Evolutionary conservation across 495 filamentous ascomycete genomes (phyloP), one percentile per base, ranked within the genome.

Genomic region (Platismatia glauca): DNA sequence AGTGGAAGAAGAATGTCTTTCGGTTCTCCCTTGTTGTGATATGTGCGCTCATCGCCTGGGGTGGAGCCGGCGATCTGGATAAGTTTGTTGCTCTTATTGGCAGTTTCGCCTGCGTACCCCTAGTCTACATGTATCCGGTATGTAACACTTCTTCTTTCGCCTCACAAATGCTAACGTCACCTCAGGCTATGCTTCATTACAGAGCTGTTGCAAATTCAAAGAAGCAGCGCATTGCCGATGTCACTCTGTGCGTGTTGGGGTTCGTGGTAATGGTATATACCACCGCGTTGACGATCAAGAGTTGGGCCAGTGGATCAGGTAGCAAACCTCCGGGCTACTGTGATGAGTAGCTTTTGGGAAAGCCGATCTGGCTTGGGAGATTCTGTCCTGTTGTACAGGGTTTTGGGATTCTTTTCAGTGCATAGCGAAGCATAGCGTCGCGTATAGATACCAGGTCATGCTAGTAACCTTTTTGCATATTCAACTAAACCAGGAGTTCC

Each of bases 1-100:
- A 98, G 76, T 97, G 93, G 93, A 86, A 95, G 80, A 98, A 98
- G 84, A 98, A 98, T 67, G 77, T 85, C 59, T 97, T 94, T 78
- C 87, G 94, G 39, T 97, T 97, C 76, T 84, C 91, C 68, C 82
- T 96, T 46, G 94, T 97, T 59, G 81, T 88, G 66, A 70, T 91
- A 38, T 97, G 92, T 70, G 89, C 91, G 4, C 68, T 88, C 46
- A 86, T 97, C 65, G 91, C 91, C 1, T 97, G 91, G 91, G 84
- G 84, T 62, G 94, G 94, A 59, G 91, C 94, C 6, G 88, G 89
- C 66, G 87, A 97, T 76, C 78, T 98, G 60, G 94, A 98, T 76
- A 97, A 97, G 73, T 97, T 98, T 71, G 94, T 98, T 24, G 87
- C 90, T 20, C 78, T 98, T 31, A 91, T 97, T 29, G 94, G 94